These are phyloP conservation scores for Colletotrichum sp. DNA, from an alignment of 2,329 filamentous ascomycete genomes.

Conservation along the genomic window DNA sequence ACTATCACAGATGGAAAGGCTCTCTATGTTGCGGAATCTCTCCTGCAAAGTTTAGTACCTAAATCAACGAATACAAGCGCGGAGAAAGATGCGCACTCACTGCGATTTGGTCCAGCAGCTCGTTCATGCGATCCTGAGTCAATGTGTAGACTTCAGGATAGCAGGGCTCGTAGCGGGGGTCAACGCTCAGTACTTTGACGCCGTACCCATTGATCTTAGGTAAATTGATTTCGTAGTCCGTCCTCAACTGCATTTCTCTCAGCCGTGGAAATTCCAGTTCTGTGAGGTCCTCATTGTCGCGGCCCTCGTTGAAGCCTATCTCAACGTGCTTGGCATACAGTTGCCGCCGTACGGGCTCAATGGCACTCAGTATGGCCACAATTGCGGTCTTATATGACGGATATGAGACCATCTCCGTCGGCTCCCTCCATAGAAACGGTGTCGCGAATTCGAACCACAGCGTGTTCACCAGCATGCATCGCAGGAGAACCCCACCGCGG, in stretches of 20 bases:
- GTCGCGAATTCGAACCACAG: neutral
- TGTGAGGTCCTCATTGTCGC: neutral
- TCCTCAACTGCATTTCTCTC: neutral
- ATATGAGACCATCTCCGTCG: neutral
- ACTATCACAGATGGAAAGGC: too few species aligned
- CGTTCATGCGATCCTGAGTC: neutral
- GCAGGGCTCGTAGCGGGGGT: neutral
- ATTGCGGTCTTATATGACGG: neutral
- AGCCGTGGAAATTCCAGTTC: neutral
- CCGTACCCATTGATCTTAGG: fast-evolving
- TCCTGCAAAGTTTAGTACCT: too few species aligned
- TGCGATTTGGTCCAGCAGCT: neutral
- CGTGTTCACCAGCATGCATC: neutral
- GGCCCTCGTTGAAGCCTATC: neutral
- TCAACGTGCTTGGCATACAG: neutral
- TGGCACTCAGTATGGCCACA: neutral
- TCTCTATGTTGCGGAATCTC: too few species aligned
- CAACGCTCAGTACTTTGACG: fast-evolving
- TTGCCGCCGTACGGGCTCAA: fast-evolving
- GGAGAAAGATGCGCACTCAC: too few species aligned
- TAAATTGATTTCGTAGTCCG: neutral
- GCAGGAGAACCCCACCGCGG: neutral
- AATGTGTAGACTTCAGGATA: neutral
- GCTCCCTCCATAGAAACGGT: neutral
- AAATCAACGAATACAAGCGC: fast-evolving